Evolutionary conservation across 2,329 filamentous ascomycete species (phyloP).

Genomic region (Leptographium lundbergii): DNA sequence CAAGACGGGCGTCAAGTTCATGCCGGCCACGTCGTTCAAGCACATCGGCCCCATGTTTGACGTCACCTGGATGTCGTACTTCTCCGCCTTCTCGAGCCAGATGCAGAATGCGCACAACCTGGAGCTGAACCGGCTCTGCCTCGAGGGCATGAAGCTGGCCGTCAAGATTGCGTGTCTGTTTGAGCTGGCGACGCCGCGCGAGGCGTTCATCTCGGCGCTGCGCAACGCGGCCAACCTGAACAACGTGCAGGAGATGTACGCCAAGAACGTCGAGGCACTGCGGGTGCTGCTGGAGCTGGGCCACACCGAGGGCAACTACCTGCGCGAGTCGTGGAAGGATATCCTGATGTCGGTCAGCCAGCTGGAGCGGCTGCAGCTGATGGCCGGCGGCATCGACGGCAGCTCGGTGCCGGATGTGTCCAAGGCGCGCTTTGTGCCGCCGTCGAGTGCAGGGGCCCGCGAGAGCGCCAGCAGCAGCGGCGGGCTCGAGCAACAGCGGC

Average conservation of each 20-base stretch:
- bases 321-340: conserved; percentile 90
- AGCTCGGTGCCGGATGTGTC: conserved; percentile 85
- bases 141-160: conserved; percentile 90
- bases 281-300: conserved; percentile 87
- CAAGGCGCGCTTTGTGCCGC: conserved; percentile 59
- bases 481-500: conserved; percentile 32
- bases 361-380: conserved; percentile 85
- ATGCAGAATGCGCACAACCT: conserved; percentile 90
- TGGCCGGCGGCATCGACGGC: conserved; percentile 90
- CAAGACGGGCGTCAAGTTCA: conserved; percentile 60
- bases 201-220: conserved; percentile 87
- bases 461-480: conserved; percentile 15
- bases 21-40: conserved; percentile 84
- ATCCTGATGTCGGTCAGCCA: conserved; percentile 92
- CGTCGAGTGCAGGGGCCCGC: conserved; percentile 19
- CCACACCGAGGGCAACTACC: conserved; percentile 78
- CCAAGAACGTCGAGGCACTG: conserved; percentile 91
- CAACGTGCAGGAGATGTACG: conserved; percentile 87
- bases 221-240: conserved; percentile 93
- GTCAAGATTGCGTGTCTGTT: conserved; percentile 91
- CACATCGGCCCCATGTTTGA: conserved; percentile 98
- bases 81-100: conserved; percentile 85
- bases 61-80: conserved; percentile 98
- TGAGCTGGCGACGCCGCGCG: conserved; percentile 80
- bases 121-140: conserved; percentile 80